A percentile compares a stretch with the other conserved stretches of the same genome.
Evolutionary conservation across 805 yeast species (phyloP).

Genomic region (Metschnikowia hibisci): DNA sequence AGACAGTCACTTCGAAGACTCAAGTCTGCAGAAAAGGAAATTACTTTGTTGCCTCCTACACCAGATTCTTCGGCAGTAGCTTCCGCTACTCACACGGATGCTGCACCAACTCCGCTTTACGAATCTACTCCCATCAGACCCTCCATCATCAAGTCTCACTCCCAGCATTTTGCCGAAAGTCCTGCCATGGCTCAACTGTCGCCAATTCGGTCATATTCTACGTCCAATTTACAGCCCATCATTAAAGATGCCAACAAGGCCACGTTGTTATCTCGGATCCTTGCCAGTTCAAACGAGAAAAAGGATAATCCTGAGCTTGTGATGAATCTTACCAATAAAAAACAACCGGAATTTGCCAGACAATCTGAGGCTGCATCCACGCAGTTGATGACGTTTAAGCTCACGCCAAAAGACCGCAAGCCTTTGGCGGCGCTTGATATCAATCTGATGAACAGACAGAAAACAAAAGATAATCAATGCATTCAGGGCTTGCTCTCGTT

Average conservation of each 20-base stretch:
- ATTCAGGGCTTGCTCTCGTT: slow-evolving; percentile 18
- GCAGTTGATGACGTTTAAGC: slow-evolving; percentile 18
- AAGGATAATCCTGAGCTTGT: slow-evolving; percentile 11
- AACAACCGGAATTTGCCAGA: slow-evolving; percentile 19
- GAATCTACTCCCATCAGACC: slow-evolving; percentile 17
- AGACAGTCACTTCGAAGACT: slow-evolving; percentile 75
- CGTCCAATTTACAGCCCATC: slow-evolving; percentile 11
- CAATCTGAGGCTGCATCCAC: slow-evolving; percentile 13
- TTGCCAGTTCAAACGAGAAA: slow-evolving; percentile 7
- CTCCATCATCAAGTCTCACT: slow-evolving; percentile 10
- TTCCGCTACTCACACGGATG: slow-evolving; percentile 2
- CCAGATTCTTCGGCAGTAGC: slow-evolving; percentile 19
- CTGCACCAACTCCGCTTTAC: slow-evolving; percentile 6
- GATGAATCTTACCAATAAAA: slow-evolving; percentile 18
- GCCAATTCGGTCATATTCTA: slow-evolving; percentile 13
- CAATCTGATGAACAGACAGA: slow-evolving; percentile 8
- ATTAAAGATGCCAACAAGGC: slow-evolving; percentile 3
- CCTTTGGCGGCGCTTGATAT: slow-evolving; percentile 15
- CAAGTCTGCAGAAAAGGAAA: slow-evolving; percentile 32
- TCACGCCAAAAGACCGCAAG: slow-evolving; percentile 16
- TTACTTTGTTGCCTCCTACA: slow-evolving; percentile 43
- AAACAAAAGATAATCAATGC: slow-evolving; percentile 18
- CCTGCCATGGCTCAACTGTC: slow-evolving; percentile 16
- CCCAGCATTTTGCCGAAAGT: slow-evolving; percentile 8
- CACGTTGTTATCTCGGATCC: slow-evolving; percentile 10